These are phyloP conservation scores for Chionographis japonica DNA, from an alignment of 106 monocot genomes.

Conservation along the genomic window DNA sequence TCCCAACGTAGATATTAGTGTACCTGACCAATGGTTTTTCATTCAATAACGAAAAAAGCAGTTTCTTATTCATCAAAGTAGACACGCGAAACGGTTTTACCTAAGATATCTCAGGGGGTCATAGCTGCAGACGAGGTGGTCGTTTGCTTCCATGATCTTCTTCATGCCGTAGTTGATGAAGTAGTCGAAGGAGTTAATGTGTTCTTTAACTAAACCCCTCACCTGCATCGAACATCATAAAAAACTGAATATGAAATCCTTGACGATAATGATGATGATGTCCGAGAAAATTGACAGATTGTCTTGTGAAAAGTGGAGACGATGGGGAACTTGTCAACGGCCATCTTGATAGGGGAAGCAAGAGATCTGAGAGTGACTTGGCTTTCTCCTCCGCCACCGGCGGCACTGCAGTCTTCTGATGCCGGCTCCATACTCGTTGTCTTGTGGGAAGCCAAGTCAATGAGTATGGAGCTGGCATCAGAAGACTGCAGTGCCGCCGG, in stretches of 20 bases:
- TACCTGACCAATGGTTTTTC: no score
- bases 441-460: no score
- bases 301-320: conserved; percentile 79
- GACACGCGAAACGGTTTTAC: not conserved
- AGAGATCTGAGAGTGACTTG: not conserved
- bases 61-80: no score
- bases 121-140: conserved; percentile 38
- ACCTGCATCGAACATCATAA: no score
- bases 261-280: not conserved
- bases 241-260: no score
- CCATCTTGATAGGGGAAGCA: conserved; percentile 49
- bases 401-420: no score
- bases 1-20: no score
- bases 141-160: conserved; percentile 85
- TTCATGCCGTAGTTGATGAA: conserved; percentile 69
- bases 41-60: no score
- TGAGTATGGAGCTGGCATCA: no score
- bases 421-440: no score
- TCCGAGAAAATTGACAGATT: not conserved
- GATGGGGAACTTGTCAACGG: conserved; percentile 81
- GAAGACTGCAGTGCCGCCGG: no score
- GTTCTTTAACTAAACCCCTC: conserved; percentile 64
- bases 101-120: conserved; percentile 48
- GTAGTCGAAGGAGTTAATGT: conserved; percentile 85
- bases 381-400: no score